A percentile compares a stretch with the other conserved stretches of the same genome.
Conservation (phyloP, 805 yeast species). For the Wickerhamiella brachini region DNA sequence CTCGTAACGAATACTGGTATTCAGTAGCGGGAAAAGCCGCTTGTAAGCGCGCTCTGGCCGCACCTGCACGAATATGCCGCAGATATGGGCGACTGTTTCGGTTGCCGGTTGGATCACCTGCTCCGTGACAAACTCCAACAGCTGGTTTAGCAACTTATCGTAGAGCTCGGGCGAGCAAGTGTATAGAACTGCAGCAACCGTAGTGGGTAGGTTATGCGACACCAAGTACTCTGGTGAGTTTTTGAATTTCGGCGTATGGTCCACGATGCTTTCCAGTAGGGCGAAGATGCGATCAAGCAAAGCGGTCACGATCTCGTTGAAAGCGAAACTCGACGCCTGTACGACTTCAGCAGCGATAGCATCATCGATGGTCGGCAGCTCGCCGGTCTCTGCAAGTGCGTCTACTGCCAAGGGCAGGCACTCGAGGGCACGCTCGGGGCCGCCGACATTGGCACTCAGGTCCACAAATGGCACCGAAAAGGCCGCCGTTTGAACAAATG, state of each 20-base stretch:
- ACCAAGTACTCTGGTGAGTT: conserved; percentile 35
- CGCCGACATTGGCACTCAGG: conserved; percentile 24
- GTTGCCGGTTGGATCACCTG: conserved; percentile 45
- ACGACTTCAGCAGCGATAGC: conserved; percentile 43
- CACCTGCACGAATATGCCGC: conserved; percentile 58
- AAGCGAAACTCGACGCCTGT: conserved; percentile 58
- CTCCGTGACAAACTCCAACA: conserved; percentile 39
- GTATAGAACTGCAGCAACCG: conserved; percentile 26
- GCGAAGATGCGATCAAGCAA: conserved; percentile 47
- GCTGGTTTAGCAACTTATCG: conserved; percentile 17
- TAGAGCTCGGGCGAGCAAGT: conserved; percentile 22
- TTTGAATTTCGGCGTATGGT: conserved; percentile 32
- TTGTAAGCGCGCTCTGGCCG: conserved; percentile 39
- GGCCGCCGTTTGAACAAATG: conserved; percentile 55
- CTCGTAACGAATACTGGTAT: conserved; percentile 46
- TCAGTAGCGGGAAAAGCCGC: conserved; percentile 31
- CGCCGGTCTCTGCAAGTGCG: conserved; percentile 4
- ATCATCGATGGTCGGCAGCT: conserved; percentile 24
- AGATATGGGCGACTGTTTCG: conserved; percentile 54
- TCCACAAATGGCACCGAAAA: conserved; percentile 61
- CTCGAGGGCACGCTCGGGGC: conserved; percentile 7
- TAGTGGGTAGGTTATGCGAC: conserved; percentile 24
- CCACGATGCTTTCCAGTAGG: conserved; percentile 57
- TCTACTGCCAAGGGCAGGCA: conserved; percentile 9
- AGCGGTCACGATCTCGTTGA: conserved; percentile 42